Evolutionary conservation across 2,329 filamentous ascomycete genomes (phyloP).

Genomic region (Calonectria pseudoreteaudii): DNA sequence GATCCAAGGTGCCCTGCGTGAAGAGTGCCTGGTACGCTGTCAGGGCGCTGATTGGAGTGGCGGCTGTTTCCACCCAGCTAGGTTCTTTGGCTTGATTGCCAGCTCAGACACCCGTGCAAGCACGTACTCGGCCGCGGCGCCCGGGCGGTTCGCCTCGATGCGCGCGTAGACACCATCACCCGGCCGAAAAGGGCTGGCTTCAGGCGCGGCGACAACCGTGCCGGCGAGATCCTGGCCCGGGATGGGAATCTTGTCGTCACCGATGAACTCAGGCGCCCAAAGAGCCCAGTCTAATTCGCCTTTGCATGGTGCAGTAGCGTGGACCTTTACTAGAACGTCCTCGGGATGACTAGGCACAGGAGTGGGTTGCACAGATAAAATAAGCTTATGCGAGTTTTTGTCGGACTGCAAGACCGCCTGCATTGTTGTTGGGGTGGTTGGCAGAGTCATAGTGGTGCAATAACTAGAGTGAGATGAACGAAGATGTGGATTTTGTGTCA

Average conservation of each 20-base stretch:
- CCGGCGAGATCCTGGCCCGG: conserved; percentile 54
- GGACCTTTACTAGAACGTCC: conserved; percentile 48
- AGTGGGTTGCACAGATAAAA: conserved; percentile 23
- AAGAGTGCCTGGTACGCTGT: conserved; percentile 54
- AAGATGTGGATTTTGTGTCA: neutral
- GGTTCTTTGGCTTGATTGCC: conserved; percentile 45
- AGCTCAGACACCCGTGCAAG: conserved; percentile 44
- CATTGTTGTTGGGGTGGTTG: conserved; percentile 20
- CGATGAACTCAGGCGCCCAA: conserved; percentile 34
- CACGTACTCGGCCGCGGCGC: conserved; percentile 24
- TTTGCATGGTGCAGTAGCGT: conserved; percentile 47
- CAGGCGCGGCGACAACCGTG: conserved; percentile 47
- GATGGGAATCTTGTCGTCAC: conserved; percentile 39
- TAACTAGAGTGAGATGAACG: neutral
- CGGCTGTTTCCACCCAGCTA: conserved; percentile 51
- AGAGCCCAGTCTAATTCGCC: conserved; percentile 48
- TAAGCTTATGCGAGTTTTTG: conserved; percentile 29
- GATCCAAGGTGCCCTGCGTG: conserved; percentile 30
- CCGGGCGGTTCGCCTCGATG: conserved; percentile 27
- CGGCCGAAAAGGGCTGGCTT: conserved; percentile 35
- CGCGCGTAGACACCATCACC: conserved; percentile 32
- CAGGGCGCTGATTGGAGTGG: conserved; percentile 53
- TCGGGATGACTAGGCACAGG: conserved; percentile 36
- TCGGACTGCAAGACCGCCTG: conserved; percentile 30
- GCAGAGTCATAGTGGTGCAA: conserved; percentile 3